A percentile compares a stretch with the other conserved stretches of the same genome.
phyloP scores from a whole-genome alignment of 495 filamentous ascomycete genomes.

The Neurospora terricola region DNA sequence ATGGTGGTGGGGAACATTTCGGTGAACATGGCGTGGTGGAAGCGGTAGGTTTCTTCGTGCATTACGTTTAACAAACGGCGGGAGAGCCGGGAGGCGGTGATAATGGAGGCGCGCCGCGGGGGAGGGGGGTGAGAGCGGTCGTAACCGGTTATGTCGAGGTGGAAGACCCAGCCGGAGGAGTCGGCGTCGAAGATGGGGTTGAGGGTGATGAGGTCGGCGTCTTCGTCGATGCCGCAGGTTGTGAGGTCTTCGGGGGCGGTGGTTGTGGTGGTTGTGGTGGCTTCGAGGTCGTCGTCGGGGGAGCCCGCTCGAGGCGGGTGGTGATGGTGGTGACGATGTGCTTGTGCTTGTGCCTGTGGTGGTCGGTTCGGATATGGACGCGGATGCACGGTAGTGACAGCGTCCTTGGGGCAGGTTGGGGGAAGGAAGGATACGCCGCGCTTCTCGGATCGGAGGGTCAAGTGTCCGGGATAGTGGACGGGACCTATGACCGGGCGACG shows the following conservation, averaged over 20 bases:
- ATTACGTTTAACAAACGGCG: constrained; percentile 72
- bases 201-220: constrained; percentile 88
- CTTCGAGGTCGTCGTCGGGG: constrained; percentile 64
- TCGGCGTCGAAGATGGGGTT: constrained; percentile 89
- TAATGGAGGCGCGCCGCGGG: constrained; percentile 75
- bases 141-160: constrained; percentile 81
- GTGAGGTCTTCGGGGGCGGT: constrained; percentile 67
- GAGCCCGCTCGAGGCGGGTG: neutral
- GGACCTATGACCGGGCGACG: constrained; percentile 73
- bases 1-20: constrained; percentile 88
- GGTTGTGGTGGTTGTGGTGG: constrained; percentile 91
- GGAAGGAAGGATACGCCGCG: constrained; percentile 50
- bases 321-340: neutral
- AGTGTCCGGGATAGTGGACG: constrained; percentile 46
- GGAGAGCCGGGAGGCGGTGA: constrained; percentile 72
- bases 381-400: neutral
- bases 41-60: constrained; percentile 74
- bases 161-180: constrained; percentile 78
- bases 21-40: constrained; percentile 78
- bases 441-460: constrained; percentile 50
- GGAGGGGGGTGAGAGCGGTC: constrained; percentile 50
- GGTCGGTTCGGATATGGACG: neutral
- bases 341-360: neutral
- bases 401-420: constrained; percentile 36
- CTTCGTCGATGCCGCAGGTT: constrained; percentile 78